A percentile compares a stretch with the other conserved stretches of the same genome.
Conservation (phyloP, 2,329 filamentous ascomycete genomes). For the Alternaria consortialis region DNA sequence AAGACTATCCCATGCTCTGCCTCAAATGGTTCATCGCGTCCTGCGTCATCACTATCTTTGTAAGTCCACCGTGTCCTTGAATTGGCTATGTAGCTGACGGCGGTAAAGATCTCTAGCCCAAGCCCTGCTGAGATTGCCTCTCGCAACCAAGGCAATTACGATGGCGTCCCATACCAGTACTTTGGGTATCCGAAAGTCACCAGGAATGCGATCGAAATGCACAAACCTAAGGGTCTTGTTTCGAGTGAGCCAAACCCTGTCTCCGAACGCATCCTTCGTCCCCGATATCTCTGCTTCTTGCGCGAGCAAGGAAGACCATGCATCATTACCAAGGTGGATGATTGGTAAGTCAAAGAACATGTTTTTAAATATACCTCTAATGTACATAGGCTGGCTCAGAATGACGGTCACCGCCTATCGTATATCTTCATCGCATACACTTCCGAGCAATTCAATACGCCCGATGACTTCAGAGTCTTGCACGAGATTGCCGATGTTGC, state of each 20-base stretch:
- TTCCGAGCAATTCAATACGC: slow-evolving; percentile 49
- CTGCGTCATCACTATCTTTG: slow-evolving; percentile 35
- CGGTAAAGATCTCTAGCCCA: slow-evolving; percentile 34
- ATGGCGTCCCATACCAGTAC: slow-evolving; percentile 39
- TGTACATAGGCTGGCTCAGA: slow-evolving; percentile 25
- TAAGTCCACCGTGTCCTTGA: slow-evolving; percentile 15
- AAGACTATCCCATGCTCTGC: slow-evolving; percentile 36
- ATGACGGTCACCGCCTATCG: slow-evolving; percentile 32
- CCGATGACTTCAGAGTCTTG: slow-evolving; percentile 40
- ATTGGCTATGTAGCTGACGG: neutral
- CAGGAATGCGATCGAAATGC: slow-evolving; percentile 40
- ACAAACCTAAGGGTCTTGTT: slow-evolving; percentile 9
- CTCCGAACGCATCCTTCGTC: slow-evolving; percentile 37
- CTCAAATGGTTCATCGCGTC: slow-evolving; percentile 43
- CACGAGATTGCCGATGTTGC: slow-evolving; percentile 52
- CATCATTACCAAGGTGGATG: slow-evolving; percentile 36
- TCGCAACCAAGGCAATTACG: slow-evolving; percentile 38
- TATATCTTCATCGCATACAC: slow-evolving; percentile 58
- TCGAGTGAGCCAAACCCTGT: slow-evolving; percentile 32
- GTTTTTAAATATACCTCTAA: neutral
- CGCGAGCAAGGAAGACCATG: slow-evolving; percentile 26
- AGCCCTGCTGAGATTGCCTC: slow-evolving; percentile 18
- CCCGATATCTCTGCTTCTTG: slow-evolving; percentile 44
- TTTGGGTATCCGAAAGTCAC: slow-evolving; percentile 45
- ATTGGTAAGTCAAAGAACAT: slow-evolving; percentile 24